phyloP scores from a whole-genome alignment of 805 yeast genomes.

The Ogataea henricii region DNA sequence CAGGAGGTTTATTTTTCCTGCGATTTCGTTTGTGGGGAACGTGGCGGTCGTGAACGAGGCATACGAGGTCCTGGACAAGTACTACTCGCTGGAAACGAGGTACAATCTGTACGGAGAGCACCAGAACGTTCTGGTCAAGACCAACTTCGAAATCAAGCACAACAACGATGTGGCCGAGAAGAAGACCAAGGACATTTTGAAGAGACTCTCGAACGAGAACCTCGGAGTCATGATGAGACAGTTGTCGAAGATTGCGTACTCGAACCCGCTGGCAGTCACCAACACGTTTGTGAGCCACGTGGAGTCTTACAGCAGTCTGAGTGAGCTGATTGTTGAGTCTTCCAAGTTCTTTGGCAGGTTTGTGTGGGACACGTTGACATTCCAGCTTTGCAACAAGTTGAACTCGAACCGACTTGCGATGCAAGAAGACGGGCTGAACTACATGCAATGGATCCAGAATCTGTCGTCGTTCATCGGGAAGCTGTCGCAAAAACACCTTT shows the following conservation, averaged over 20 bases:
- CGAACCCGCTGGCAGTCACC: conserved; percentile 80
- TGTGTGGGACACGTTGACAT: conserved; percentile 85
- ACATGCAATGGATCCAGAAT: conserved; percentile 84
- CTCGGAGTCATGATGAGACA: conserved; percentile 70
- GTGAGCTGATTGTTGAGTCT: conserved; percentile 73
- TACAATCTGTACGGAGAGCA: conserved; percentile 83
- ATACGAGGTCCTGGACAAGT: conserved; percentile 48
- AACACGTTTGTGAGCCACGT: conserved; percentile 73
- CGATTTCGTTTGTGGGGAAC: conserved; percentile 54
- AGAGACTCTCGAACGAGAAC: conserved; percentile 80
- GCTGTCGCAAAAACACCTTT: conserved; percentile 55
- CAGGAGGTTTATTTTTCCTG: conserved; percentile 68
- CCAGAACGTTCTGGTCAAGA: conserved; percentile 56
- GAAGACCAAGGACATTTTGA: conserved; percentile 73
- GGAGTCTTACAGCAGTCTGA: conserved; percentile 89
- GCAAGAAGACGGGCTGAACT: conserved; percentile 79
- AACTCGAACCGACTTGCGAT: conserved; percentile 66
- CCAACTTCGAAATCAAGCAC: conserved; percentile 54
- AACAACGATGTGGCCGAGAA: conserved; percentile 71
- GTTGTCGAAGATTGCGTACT: conserved; percentile 67
- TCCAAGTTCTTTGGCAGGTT: conserved; percentile 73
- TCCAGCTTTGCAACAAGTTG: conserved; percentile 68
- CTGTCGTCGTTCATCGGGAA: conserved; percentile 78
- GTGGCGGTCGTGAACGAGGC: conserved; percentile 63
- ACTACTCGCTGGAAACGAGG: conserved; percentile 62